Evolutionary conservation across 805 yeast genomes (phyloP), one percentile per base, ranked within the genome.

Genomic region (Wickerhamomyces canadensis): DNA sequence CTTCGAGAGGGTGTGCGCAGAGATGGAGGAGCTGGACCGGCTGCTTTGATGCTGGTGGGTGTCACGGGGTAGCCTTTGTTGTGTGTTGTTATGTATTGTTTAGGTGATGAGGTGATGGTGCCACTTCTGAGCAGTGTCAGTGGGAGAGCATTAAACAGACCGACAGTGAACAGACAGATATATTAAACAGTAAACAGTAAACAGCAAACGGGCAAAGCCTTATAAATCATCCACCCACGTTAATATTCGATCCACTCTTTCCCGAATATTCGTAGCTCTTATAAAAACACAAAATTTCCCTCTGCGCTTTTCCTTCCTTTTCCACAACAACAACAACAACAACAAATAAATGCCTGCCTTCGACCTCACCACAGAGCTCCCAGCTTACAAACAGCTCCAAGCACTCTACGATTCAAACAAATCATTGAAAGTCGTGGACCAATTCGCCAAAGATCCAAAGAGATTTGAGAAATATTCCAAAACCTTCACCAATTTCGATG

Each of bases 321-420:
- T n/a, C n/a, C n/a, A n/a, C n/a, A n/a, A n/a, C n/a, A n/a, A n/a
- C n/a, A n/a, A n/a, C n/a, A n/a, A n/a, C n/a, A n/a, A n/a, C n/a
- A n/a, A n/a, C n/a, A n/a, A n/a, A n/a, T n/a, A n/a, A n/a, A n/a
- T n/a, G 30, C 12, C 28, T 15, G 22, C 28, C 5, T 80, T 57
- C 71, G 76, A 51, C 12, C 69, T 77, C 52, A 72, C 88, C 31
- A 51, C 80, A 37, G 89, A 85, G 49, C 75, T 88, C 54, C 78
- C 91, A 44, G 81, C 96, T 35, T 93, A 95, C 95, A 71, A 78
- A 49, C 68, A 78, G 52, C 76, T 93, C 52, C 83, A 87, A 69
- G 47, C 64, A 40, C 65, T 86, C 44, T 85, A 79, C 69, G 80
- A 84, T 47, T 49, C 76, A 43, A 67, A 72, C 46, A 78, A 83